Conservation (phyloP, 805 yeast species). For the Ogataea methanolica region DNA sequence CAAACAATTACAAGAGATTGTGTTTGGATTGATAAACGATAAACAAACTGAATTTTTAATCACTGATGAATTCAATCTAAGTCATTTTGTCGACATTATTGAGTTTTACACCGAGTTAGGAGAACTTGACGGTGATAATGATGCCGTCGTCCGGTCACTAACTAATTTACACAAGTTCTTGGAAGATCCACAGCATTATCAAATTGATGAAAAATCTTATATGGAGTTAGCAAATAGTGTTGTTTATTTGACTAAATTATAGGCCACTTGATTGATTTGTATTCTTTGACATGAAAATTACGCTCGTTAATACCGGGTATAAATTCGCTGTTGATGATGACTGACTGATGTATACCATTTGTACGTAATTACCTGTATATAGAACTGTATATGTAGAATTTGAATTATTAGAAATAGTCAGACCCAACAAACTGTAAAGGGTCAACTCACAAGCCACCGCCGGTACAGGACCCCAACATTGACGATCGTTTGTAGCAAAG, state of each 20-base stretch:
- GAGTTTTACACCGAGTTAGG: constrained; percentile 10
- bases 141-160: constrained; percentile 6
- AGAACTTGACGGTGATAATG: constrained; percentile 9
- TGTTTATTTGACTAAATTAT: background rate
- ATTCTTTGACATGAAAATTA: background rate
- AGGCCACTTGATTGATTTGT: background rate
- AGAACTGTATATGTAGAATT: no score
- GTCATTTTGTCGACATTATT: constrained; percentile 5
- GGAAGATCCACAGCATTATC: constrained; percentile 8
- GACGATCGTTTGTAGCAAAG: no score
- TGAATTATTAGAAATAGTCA: no score
- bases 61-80: constrained; percentile 7
- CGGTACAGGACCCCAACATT: no score
- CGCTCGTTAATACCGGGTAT: no score
- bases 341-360: no score
- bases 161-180: constrained; percentile 7
- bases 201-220: constrained; percentile 1
- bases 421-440: no score
- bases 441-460: no score
- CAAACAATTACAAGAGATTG: constrained; percentile 9
- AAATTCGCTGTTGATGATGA: no score
- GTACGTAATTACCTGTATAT: no score
- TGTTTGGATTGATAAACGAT: constrained; percentile 7
- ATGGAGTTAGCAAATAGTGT: constrained; percentile 5
- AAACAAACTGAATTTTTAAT: constrained; percentile 4